phyloP scores from a whole-genome alignment of 2,329 filamentous ascomycete genomes.

The Alternaria dauci region DNA sequence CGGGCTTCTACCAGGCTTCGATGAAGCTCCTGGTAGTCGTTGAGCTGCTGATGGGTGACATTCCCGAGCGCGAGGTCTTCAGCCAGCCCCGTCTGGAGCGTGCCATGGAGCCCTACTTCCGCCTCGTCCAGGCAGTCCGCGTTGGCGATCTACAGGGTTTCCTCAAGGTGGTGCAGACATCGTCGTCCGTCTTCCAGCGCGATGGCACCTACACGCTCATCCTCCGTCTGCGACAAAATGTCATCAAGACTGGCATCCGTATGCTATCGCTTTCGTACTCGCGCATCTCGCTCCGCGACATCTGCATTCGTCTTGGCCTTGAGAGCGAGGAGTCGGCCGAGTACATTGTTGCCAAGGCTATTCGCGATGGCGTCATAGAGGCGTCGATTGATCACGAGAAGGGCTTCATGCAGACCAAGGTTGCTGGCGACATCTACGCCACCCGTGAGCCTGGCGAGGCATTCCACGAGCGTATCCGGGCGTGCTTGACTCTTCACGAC shows the following conservation, averaged over 20 bases:
- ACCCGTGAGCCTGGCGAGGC: conserved; percentile 95
- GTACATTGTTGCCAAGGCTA: conserved; percentile 99
- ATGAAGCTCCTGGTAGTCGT: conserved; percentile 97
- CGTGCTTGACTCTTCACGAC: conserved; percentile 90
- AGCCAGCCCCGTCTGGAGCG: conserved; percentile 86
- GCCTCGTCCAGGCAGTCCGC: conserved; percentile 92
- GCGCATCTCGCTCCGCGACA: conserved; percentile 94
- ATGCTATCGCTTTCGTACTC: conserved; percentile 99
- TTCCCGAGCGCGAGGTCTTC: conserved; percentile 94
- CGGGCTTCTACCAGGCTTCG: conserved; percentile 94
- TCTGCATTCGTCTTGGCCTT: conserved; percentile 92
- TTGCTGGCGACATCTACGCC: conserved; percentile 93
- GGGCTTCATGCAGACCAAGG: conserved; percentile 98
- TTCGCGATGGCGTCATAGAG: conserved; percentile 96
- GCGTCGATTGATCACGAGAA: conserved; percentile 91
- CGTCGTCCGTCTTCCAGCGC: conserved; percentile 85
- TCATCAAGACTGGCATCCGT: conserved; percentile 98
- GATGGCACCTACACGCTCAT: conserved; percentile 97
- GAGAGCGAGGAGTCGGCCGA: conserved; percentile 97
- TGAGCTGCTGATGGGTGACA: conserved; percentile 97
- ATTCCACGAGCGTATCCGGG: conserved; percentile 95
- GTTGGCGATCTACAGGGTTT: conserved; percentile 97
- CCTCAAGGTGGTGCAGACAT: conserved; percentile 81
- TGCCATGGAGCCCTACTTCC: conserved; percentile 89
- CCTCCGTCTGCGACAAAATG: conserved; percentile 92